Percentiles rank a stretch among this genome's conserved stretches.
Evolutionary conservation across 768 basidiomycete genomes (phyloP).

Genomic region (Mycena rosella): DNA sequence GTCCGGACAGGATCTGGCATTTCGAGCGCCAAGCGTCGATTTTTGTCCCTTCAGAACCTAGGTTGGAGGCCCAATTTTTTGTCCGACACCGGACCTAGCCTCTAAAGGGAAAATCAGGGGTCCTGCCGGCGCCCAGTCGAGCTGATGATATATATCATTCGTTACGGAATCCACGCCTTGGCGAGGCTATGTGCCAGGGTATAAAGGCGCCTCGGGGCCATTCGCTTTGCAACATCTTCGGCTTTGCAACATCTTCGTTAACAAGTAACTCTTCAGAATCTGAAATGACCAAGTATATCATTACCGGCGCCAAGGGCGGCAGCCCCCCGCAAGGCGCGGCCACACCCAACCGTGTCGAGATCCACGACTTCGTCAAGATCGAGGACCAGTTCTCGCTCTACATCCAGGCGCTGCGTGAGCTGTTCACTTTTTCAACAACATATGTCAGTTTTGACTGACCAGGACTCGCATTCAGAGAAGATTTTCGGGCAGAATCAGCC

Average conservation of each 20-base stretch:
- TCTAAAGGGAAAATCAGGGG: no score
- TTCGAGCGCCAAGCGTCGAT: no score
- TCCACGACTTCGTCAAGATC: conserved; percentile 57
- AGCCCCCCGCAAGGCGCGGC: conserved; percentile 27
- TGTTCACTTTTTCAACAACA: neutral
- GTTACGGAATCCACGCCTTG: neutral
- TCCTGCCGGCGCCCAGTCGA: no score
- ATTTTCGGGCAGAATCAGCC: conserved; percentile 48
- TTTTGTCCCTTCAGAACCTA: no score
- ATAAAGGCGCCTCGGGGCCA: conserved; percentile 2
- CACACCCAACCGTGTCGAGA: conserved; percentile 56
- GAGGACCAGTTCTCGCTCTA: conserved; percentile 63
- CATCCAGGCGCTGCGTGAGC: conserved; percentile 63
- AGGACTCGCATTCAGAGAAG: conserved; percentile 36
- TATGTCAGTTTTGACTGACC: neutral
- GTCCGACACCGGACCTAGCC: no score
- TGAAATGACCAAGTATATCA: conserved; percentile 35
- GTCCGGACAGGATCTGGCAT: no score
- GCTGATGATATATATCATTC: neutral
- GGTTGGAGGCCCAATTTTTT: no score
- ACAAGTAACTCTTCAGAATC: neutral
- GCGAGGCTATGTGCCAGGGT: conserved; percentile 5
- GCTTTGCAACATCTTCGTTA: neutral
- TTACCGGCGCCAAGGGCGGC: conserved; percentile 37
- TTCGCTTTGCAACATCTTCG: neutral